Evolutionary conservation across 169 alveolate species (phyloP), one percentile per base, ranked within the genome.

Genomic region (Fabrea salina): DNA sequence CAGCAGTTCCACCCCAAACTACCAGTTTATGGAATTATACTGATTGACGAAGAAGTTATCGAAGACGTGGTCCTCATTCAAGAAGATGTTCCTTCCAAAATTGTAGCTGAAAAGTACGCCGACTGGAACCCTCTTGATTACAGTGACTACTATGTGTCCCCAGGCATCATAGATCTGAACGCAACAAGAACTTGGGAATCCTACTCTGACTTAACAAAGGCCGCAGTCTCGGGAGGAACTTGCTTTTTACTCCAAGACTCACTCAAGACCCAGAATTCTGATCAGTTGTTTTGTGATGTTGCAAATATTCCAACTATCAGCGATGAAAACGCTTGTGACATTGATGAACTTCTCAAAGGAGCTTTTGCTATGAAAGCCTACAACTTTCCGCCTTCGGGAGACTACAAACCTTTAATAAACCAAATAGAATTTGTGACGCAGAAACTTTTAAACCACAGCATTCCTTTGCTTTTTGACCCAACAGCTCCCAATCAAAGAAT

Each of bases 11-110:
- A 47, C 56, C 30, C 56, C 16, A 47, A 35, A n/a, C 8, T 11
- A n/a, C 78, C 78, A 44, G 33, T 68, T 8, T 40, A 40, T 43
- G 78, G 78, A 27, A 68, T 68, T 40, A 68, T 68, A 19, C 39
- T 68, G 7, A 68, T 68, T 8, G 32, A 68, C 40, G 66, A 37
- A 3, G 78, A 43, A 13, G 0, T 22, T 19, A 68, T 68, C 2
- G 37, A 68, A 16, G 57, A 68, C 25, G 30, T 68, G 0, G 44
- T 68, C 8, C 67, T 16, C 16, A 11, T 68, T 37, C 39, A 40
- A 8, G n/a, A 19, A 19, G 8, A 16, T 1, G 11, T 68, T 1
- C 39, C 57, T n/a, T 16, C 39, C 7, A 1, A 37, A 1, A 32
- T 11, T 13, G 19, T 43, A 37, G 40, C 30, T 2, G 19, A 19